These are phyloP conservation scores for Pinus albicaulis DNA, from an alignment of 75 land plant genomes.

Conservation along the genomic window DNA sequence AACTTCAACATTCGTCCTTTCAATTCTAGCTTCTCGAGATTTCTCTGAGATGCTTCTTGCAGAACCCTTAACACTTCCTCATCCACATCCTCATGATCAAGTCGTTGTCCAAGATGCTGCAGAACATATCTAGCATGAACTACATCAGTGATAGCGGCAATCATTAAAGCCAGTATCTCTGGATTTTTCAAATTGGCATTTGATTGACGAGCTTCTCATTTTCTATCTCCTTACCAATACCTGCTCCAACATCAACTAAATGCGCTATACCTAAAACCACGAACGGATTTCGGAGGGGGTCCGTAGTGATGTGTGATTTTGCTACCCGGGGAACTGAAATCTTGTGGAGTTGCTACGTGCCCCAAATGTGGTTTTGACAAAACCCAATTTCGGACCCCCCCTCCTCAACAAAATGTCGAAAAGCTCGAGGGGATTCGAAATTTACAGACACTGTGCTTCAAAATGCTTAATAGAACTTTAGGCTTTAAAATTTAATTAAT, in stretches of 20 bases:
- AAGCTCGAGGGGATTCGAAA: no score
- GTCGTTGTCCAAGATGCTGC: conserved; percentile 51
- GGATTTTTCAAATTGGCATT: conserved; percentile 34
- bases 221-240: background rate
- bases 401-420: no score
- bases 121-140: conserved; percentile 53
- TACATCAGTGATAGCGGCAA: conserved; percentile 45
- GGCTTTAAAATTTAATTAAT: no score
- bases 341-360: no score
- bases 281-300: no score
- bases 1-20: conserved; percentile 35
- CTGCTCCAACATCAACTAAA: background rate
- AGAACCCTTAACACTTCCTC: conserved; percentile 53
- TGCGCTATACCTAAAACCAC: no score
- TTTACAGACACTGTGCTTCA: no score
- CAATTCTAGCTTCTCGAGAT: conserved; percentile 53
- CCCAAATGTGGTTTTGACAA: no score
- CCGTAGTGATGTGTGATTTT: no score
- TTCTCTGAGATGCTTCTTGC: conserved; percentile 24
- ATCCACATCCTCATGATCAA: conserved; percentile 77
- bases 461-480: no score
- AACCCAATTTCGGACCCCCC: no score
- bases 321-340: no score
- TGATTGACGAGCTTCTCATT: conserved; percentile 8
- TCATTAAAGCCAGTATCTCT: conserved; percentile 33